Conservation (phyloP, 768 basidiomycete genomes). For the Collybia nuda region DNA sequence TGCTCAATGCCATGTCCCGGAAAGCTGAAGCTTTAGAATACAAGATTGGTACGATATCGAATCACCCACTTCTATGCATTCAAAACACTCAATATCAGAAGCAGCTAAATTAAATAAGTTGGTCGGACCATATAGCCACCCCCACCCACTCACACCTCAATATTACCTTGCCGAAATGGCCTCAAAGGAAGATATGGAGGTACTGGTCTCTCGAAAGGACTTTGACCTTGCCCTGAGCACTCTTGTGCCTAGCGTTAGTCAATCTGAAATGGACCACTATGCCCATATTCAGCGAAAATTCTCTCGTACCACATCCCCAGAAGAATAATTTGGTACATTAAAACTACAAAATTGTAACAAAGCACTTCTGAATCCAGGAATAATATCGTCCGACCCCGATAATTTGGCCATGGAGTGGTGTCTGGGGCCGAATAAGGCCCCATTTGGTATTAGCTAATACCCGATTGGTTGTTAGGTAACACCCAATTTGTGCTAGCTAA, state of each 20-base stretch:
- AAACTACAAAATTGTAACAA: too few species aligned
- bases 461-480: too few species aligned
- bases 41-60: constrained; percentile 57
- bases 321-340: too few species aligned
- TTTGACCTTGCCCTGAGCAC: constrained; percentile 72
- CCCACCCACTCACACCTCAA: constrained; percentile 78
- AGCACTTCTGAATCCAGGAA: too few species aligned
- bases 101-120: constrained; percentile 48
- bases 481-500: too few species aligned
- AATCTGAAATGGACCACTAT: constrained; percentile 86
- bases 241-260: constrained; percentile 80
- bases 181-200: constrained; percentile 60
- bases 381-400: too few species aligned
- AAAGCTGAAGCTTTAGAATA: constrained; percentile 79
- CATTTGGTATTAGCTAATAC: too few species aligned
- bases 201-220: constrained; percentile 74
- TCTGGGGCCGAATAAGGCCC: too few species aligned
- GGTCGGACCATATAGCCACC: constrained; percentile 43
- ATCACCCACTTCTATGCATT: neutral
- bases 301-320: constrained; percentile 28
- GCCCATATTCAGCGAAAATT: constrained; percentile 68
- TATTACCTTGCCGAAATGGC: constrained; percentile 90
- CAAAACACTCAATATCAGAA: neutral
- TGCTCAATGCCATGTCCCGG: constrained; percentile 91
- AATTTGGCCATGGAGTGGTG: too few species aligned